These are phyloP conservation scores for Ophiostoma himal-ulmi DNA, from an alignment of 2,329 filamentous ascomycete genomes.

Conservation along the genomic window DNA sequence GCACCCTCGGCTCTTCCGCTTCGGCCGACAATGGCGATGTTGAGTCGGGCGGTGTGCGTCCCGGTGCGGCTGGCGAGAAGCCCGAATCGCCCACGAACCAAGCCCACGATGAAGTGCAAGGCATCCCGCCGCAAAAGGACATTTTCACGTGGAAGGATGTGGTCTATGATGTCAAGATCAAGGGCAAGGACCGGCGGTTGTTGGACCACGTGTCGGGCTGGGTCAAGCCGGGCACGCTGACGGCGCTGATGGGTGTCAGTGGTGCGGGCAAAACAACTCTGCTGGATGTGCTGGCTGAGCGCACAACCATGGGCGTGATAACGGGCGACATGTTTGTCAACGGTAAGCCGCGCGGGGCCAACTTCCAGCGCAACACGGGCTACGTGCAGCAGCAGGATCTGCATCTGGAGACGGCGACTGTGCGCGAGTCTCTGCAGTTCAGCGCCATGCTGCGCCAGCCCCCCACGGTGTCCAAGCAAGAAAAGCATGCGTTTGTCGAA, in stretches of 20 bases:
- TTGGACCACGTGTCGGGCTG: constrained; percentile 76
- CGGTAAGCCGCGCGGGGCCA: constrained; percentile 47
- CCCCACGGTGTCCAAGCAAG: constrained; percentile 53
- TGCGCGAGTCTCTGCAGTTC: constrained; percentile 70
- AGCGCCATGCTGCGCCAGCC: constrained; percentile 69
- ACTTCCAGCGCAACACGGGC: constrained; percentile 22
- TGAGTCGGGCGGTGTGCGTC: neutral
- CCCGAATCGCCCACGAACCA: constrained; percentile 31
- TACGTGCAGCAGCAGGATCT: constrained; percentile 81
- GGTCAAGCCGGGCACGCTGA: constrained; percentile 74
- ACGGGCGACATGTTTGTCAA: constrained; percentile 70
- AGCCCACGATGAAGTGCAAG: neutral
- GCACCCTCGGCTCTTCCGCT: neutral
- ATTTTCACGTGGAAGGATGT: constrained; percentile 72
- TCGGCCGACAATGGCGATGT: neutral
- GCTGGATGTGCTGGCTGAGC: constrained; percentile 73
- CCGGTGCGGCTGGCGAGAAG: neutral
- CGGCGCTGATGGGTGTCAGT: constrained; percentile 71
- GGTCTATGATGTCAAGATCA: constrained; percentile 59
- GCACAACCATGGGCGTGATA: constrained; percentile 72
- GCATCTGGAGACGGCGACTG: constrained; percentile 66
- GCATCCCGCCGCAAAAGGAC: constrained; percentile 41
- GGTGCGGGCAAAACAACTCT: constrained; percentile 88
- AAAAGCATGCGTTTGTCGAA: constrained; percentile 71
- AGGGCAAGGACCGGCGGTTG: constrained; percentile 58